Percentiles rank a stretch among this genome's conserved stretches.
These are phyloP conservation scores for Tolypocladium endophyticum DNA, from an alignment of 2,329 filamentous ascomycete species.

Conservation along the genomic window DNA sequence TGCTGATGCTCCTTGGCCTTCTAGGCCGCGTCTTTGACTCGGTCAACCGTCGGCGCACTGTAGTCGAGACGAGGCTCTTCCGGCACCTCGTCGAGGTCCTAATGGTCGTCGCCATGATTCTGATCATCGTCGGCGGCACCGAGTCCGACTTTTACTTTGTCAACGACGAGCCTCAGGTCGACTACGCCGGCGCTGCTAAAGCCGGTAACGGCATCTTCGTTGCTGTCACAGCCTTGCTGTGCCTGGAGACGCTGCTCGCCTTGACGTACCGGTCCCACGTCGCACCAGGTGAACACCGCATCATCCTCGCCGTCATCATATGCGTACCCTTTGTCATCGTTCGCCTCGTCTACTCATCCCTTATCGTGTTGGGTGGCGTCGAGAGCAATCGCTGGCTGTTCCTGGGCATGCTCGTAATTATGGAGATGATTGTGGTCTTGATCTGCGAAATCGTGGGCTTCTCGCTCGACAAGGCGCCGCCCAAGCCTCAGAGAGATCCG, in stretches of 20 bases:
- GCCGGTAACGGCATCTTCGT: slow-evolving; percentile 19
- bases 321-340: slow-evolving; percentile 23
- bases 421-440: slow-evolving; percentile 21
- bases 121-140: slow-evolving; percentile 21
- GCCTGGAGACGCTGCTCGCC: slow-evolving; percentile 28
- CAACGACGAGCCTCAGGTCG: slow-evolving; percentile 11
- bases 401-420: slow-evolving; percentile 19
- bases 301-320: slow-evolving; percentile 32
- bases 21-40: slow-evolving; percentile 32
- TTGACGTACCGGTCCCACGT: slow-evolving; percentile 26
- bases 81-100: slow-evolving; percentile 28
- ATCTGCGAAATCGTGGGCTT: slow-evolving; percentile 20
- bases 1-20: slow-evolving; percentile 28
- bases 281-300: slow-evolving; percentile 41
- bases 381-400: slow-evolving; percentile 18
- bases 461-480: slow-evolving; percentile 12
- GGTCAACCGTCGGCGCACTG: slow-evolving; percentile 25
- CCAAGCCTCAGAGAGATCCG: slow-evolving; percentile 5
- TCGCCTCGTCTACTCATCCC: slow-evolving; percentile 18
- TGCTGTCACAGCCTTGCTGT: slow-evolving; percentile 26
- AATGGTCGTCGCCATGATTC: slow-evolving; percentile 27
- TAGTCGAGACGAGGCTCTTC: slow-evolving; percentile 15
- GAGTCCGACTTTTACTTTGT: slow-evolving; percentile 11
- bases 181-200: slow-evolving; percentile 16
- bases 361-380: slow-evolving; percentile 16